Evolutionary conservation across 768 basidiomycete species (phyloP).

Genomic region (Russula abietina): DNA sequence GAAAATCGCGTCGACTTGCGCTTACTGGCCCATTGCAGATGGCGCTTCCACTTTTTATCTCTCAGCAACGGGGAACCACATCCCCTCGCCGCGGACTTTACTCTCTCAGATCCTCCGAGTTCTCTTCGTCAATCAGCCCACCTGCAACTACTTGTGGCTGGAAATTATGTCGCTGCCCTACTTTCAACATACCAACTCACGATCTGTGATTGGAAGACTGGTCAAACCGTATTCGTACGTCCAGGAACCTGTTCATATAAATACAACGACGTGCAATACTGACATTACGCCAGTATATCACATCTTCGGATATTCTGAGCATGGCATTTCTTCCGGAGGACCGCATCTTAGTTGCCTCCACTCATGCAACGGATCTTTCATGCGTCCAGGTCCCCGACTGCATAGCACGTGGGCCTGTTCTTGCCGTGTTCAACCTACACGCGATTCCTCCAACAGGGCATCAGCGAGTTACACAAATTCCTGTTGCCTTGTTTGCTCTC

Average conservation of each 20-base stretch:
- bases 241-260: not conserved
- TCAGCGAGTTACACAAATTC: not conserved
- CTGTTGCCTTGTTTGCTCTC: not conserved
- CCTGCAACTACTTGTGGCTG: not conserved
- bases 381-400: not conserved
- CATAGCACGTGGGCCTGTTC: not conserved
- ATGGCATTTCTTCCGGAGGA: not conserved
- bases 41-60: slow-evolving; percentile 4
- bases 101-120: not conserved
- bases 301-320: not conserved
- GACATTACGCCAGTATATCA: not conserved
- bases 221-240: slow-evolving; percentile 13
- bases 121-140: no score
- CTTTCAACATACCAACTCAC: not conserved
- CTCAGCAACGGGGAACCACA: slow-evolving; percentile 12
- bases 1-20: not conserved
- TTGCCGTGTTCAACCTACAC: slow-evolving; percentile 1
- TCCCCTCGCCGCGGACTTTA: not conserved
- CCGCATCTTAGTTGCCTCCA: slow-evolving; percentile 1
- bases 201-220: slow-evolving; percentile 10
- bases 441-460: not conserved
- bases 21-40: not conserved
- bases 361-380: not conserved
- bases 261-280: not conserved
- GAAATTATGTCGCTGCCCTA: not conserved